Evolutionary conservation across 768 basidiomycete genomes (phyloP), one percentile per base, ranked within the genome.

Genomic region (Mycena pura): DNA sequence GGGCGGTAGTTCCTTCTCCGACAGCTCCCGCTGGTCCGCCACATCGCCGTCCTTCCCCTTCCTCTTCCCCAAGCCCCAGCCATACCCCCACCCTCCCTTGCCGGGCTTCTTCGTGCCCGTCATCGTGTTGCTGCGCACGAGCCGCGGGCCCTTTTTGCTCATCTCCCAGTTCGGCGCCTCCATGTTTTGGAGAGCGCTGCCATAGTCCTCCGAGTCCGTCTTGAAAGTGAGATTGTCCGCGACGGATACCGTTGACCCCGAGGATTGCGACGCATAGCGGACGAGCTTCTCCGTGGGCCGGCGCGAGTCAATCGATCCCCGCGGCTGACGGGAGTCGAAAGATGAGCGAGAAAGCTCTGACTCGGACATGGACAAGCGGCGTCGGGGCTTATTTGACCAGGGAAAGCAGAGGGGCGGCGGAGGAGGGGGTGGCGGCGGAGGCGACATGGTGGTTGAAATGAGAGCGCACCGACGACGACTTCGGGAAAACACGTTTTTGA

Each of bases 61-160:
- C 62, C 79, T 81, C 76, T 79, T 86, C 41, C 88, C 88, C 36
- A 84, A 50, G 0, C 88, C 88, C 86, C 87, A 88, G 36, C 88
- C 88, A 72, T 89, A 90, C n/a, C 89, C 89, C 82, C 83, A 87
- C 69, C 78, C 85, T 44, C 74, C 74, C 36, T 63, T 11, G 25
- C 40, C 27, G 19, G 82, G 82, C 62, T 82, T 84, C 72, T 86
- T 88, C 21, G 86, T 84, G 28, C 87, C 86, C 0, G 80, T 80
- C 74, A 84, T 82, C 5, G 87, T 83, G 67, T 81, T 85, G 2
- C 79, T 76, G 54, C 86, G 81, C 1, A 73, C 72, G 21, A 84
- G 74, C 65, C 79, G 82, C 22, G 77, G 76, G 45, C 72, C 76
- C 13, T 77, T 79, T 57, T 80, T 77, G 39, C 64, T 60, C 60